Evolutionary conservation across 805 yeast species (phyloP).

Genomic region (Candida sphagnicola): DNA sequence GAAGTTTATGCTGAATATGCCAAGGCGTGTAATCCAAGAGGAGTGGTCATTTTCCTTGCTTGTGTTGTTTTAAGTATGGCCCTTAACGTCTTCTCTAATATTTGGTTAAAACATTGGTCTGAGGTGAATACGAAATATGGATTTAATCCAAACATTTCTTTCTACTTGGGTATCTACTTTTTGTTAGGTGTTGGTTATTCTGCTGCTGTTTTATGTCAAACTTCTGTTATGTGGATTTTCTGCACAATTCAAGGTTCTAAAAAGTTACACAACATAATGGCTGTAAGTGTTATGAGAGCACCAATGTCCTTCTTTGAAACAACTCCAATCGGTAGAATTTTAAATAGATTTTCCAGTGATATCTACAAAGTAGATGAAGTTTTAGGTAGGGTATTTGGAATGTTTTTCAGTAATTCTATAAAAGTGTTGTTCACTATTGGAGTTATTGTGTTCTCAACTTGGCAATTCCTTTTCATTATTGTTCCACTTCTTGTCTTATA

Average conservation of each 20-base stretch:
- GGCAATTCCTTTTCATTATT: constrained; percentile 73
- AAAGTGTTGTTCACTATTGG: constrained; percentile 70
- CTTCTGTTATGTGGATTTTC: constrained; percentile 68
- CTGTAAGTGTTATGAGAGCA: constrained; percentile 66
- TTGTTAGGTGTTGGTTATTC: constrained; percentile 70
- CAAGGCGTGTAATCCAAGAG: constrained; percentile 73
- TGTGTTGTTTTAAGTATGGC: constrained; percentile 57
- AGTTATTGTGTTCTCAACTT: constrained; percentile 83
- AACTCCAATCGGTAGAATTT: constrained; percentile 89
- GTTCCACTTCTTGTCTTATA: constrained; percentile 67
- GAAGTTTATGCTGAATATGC: constrained; percentile 79
- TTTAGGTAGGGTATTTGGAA: constrained; percentile 64
- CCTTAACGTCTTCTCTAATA: constrained; percentile 63
- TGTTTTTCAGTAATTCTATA: constrained; percentile 58
- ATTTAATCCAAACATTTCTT: constrained; percentile 65
- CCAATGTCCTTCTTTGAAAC: constrained; percentile 97
- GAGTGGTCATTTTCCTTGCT: constrained; percentile 54
- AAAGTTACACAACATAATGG: constrained; percentile 72
- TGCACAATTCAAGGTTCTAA: constrained; percentile 83
- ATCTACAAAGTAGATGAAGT: constrained; percentile 83
- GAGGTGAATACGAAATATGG: constrained; percentile 74
- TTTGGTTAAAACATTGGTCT: constrained; percentile 98
- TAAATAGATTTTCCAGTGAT: constrained; percentile 90
- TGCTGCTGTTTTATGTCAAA: constrained; percentile 56
- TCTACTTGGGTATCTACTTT: constrained; percentile 73